Evolutionary conservation across 345 rosid genomes (phyloP).

Genomic region (Fremontodendron californicum): DNA sequence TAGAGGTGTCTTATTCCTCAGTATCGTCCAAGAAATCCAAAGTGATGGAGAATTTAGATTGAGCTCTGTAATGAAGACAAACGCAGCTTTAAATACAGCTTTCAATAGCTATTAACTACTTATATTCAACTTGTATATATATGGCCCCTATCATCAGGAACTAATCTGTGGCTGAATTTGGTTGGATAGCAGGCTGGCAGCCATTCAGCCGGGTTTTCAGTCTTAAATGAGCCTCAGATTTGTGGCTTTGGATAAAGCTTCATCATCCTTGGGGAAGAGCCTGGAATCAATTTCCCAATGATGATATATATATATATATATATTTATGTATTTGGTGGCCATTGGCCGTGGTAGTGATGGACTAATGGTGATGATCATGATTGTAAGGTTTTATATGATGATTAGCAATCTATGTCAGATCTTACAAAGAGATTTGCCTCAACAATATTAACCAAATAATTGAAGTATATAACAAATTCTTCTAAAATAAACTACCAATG

Average conservation of each 20-base stretch:
- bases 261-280: not conserved
- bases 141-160: not conserved
- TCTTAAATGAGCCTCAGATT: not conserved
- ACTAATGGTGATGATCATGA: not conserved
- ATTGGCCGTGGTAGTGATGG: not conserved
- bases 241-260: not conserved
- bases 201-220: not conserved
- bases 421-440: too few relatives aligned
- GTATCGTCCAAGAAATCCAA: slow-evolving; percentile 6
- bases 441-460: too few relatives aligned
- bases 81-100: not conserved
- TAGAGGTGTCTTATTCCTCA: not conserved
- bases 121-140: not conserved
- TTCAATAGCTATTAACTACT: not conserved
- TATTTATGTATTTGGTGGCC: too few relatives aligned
- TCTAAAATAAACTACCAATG: too few relatives aligned
- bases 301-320: too few relatives aligned
- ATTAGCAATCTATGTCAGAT: too few relatives aligned
- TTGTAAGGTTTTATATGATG: too few relatives aligned
- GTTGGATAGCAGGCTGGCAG: not conserved
- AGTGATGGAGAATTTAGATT: slow-evolving; percentile 1
- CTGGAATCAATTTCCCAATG: not conserved
- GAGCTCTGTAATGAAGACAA: slow-evolving; percentile 9
- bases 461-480: too few relatives aligned
- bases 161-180: not conserved